These are phyloP conservation scores for Neophaeococcomyces mojaviensis DNA, from an alignment of 2,329 filamentous ascomycete genomes.

Conservation along the genomic window DNA sequence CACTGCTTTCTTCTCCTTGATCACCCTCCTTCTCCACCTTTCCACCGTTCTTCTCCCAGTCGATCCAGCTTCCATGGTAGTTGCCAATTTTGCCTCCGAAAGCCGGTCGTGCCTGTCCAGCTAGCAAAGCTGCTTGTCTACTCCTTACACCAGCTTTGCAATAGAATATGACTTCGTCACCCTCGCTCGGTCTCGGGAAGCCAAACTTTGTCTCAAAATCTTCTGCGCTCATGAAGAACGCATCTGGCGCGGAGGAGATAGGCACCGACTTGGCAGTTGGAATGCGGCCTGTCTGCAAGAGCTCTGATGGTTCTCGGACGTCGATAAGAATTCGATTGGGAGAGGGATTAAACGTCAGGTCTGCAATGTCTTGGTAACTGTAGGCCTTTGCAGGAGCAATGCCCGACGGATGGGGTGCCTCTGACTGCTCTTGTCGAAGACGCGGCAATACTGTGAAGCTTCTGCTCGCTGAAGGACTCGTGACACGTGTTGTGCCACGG, in stretches of 20 bases:
- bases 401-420: slow-evolving; percentile 5
- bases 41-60: slow-evolving; percentile 72
- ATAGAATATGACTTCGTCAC: slow-evolving; percentile 68
- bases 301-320: slow-evolving; percentile 42
- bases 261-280: slow-evolving; percentile 79
- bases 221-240: slow-evolving; percentile 64
- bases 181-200: slow-evolving; percentile 58
- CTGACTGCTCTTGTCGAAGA: background rate
- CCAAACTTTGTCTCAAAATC: slow-evolving; percentile 82
- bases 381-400: slow-evolving; percentile 15
- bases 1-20: slow-evolving; percentile 4
- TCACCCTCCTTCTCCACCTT: slow-evolving; percentile 43
- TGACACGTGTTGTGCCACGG: too few species aligned
- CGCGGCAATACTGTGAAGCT: background rate
- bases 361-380: slow-evolving; percentile 20
- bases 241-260: slow-evolving; percentile 67
- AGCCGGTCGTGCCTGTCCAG: slow-evolving; percentile 58
- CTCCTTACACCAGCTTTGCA: slow-evolving; percentile 88
- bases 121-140: slow-evolving; percentile 66
- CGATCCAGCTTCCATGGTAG: slow-evolving; percentile 52
- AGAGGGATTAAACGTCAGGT: slow-evolving; percentile 11
- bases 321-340: slow-evolving; percentile 29
- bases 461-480: too few species aligned
- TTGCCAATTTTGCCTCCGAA: slow-evolving; percentile 57
- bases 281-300: slow-evolving; percentile 50